A percentile compares a stretch with the other conserved stretches of the same genome.
phyloP scores from a whole-genome alignment of 2,329 filamentous ascomycete genomes.

The Neopestalotiopsis sp. region DNA sequence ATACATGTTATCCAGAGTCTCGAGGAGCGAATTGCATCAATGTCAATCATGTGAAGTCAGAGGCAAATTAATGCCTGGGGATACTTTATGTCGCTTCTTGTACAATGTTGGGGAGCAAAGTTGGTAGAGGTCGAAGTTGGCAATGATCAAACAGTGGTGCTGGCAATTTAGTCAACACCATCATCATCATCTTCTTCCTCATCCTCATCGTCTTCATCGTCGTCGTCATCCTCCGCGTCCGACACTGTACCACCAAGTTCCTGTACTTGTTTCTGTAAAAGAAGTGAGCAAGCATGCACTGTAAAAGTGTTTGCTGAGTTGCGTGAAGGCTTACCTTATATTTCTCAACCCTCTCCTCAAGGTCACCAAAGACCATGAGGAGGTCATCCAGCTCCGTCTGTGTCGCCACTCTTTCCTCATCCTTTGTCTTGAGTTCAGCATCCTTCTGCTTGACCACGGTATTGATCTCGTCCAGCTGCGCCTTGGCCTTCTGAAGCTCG shows the following conservation, averaged over 20 bases:
- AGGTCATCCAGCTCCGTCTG: constrained; percentile 82
- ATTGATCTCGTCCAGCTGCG: constrained; percentile 51
- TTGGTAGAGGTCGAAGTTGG: background rate
- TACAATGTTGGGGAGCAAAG: background rate
- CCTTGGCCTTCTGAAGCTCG: constrained; percentile 55
- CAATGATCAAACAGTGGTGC: background rate
- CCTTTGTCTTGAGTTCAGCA: constrained; percentile 47
- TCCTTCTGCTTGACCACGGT: constrained; percentile 40
- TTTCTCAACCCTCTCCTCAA: constrained; percentile 76
- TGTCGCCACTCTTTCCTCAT: constrained; percentile 65
- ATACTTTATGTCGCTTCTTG: background rate
- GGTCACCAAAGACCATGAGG: constrained; percentile 79
- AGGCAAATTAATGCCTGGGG: too few relatives aligned
- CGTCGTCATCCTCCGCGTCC: constrained; percentile 74
- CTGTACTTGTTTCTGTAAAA: constrained; percentile 60
- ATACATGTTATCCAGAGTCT: too few relatives aligned
- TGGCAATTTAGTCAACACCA: constrained; percentile 35
- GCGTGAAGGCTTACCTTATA: constrained; percentile 67
- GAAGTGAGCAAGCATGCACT: constrained; percentile 22
- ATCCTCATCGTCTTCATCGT: constrained; percentile 60
- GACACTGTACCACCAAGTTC: constrained; percentile 74
- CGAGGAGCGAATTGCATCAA: too few relatives aligned
- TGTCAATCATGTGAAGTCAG: too few relatives aligned
- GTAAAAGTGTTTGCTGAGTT: background rate
- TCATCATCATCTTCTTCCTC: constrained; percentile 48